Evolutionary conservation across 306 rosid genomes (phyloP), one percentile per base, ranked within the genome.

Genomic region (Arachis stenosperma): DNA sequence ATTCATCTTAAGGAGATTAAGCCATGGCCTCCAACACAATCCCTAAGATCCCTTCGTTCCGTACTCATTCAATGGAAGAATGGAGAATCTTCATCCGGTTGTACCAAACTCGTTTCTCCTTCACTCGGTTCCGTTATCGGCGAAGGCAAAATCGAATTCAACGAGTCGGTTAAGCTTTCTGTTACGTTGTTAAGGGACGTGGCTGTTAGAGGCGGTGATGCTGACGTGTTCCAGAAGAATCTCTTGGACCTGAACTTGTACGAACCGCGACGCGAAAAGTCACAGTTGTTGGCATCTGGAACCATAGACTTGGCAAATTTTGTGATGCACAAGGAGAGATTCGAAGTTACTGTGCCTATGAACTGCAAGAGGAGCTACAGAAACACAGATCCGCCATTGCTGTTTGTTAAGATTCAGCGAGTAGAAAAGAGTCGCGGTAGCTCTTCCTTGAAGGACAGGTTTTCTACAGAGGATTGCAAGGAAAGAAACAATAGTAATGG

Each of bases 21-120:
- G 86, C 97, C 97, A 37, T 92, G 97, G 97, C 96, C 93, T 0
- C 97, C 93, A 7, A 86, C 97, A 4, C 91, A 89, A 79, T 87
- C 96, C 1, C 90, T 88, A 40, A 86, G 71, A 76, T 87, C 93
- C 47, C 83, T 89, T 29, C 88, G 90, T 41, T 76, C 93, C 1
- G 91, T 89, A 48, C 42, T 83, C 67, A 81, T 91, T 67, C 93
- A 91, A 43, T 91, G 97, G 97, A 90, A 89, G 68, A 83, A 88
- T 73, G 96, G 93, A 2, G 86, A 84, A n/a, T 81, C 86, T 55
- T 63, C 81, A 69, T 84, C 96, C 3, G 97, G 97, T 63, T 81
- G 85, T 48, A 86, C 97, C 47, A 91, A 73, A 61, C 53, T 78
- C n/a, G 90, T 81, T 59, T 79, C 81, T 13, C 97, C 97, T 13